A percentile compares a stretch with the other conserved stretches of the same genome.
Conservation (phyloP, 108 stramenopile genomes). For the Cyclotella atomus region DNA sequence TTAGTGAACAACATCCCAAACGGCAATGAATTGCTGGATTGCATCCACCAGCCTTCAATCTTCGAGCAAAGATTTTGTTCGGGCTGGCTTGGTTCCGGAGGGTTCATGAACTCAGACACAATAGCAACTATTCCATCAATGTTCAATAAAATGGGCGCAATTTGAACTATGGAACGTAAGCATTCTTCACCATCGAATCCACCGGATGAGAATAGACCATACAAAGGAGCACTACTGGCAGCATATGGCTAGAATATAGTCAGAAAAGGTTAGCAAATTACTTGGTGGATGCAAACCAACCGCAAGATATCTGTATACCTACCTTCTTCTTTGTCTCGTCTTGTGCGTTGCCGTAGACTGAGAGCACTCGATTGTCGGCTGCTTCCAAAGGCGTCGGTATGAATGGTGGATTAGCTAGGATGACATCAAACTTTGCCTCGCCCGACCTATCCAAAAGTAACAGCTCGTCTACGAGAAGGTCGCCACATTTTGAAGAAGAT, state of each 20-base stretch:
- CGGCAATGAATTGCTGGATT: background rate
- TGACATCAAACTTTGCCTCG: conserved; percentile 50
- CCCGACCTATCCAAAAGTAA: background rate
- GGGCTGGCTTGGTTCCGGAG: conserved; percentile 14
- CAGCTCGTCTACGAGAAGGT: conserved; percentile 2
- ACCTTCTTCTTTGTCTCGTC: conserved; percentile 31
- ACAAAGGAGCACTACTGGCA: conserved; percentile 35
- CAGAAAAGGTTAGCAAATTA: too few species aligned
- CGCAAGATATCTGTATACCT: too few species aligned
- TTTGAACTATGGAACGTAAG: conserved; percentile 52
- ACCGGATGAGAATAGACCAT: conserved; percentile 79
- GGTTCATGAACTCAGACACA: conserved; percentile 85
- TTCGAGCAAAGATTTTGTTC: conserved; percentile 1
- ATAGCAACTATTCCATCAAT: conserved; percentile 55
- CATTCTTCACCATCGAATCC: conserved; percentile 74
- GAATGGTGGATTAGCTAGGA: conserved; percentile 91
- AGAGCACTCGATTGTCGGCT: conserved; percentile 29
- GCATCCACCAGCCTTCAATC: conserved; percentile 31
- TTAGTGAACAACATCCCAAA: conserved; percentile 71
- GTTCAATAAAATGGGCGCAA: conserved; percentile 38
- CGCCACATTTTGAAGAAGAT: background rate
- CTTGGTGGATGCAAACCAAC: too few species aligned
- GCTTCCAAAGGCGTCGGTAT: conserved; percentile 76
- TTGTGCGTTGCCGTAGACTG: conserved; percentile 12
- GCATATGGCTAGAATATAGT: too few species aligned